Percentiles rank a stretch among this genome's conserved stretches.
Conservation (phyloP, 2,329 filamentous ascomycete species). For the Penicillium paneum region DNA sequence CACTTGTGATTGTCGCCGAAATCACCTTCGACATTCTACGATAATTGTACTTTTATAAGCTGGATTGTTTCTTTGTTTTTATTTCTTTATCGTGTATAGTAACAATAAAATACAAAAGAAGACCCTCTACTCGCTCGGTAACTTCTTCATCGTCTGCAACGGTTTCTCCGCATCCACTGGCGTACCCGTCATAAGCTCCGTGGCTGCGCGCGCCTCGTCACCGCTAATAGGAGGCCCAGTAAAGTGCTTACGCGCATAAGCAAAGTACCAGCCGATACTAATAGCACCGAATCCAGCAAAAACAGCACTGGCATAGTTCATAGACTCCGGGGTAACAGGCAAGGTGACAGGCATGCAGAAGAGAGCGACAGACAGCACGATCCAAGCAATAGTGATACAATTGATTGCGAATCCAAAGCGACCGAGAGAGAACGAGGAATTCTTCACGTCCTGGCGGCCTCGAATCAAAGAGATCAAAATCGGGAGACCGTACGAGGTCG, state of each 20-base stretch:
- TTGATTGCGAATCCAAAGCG: conserved; percentile 68
- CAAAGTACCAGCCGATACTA: conserved; percentile 62
- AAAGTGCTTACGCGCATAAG: conserved; percentile 61
- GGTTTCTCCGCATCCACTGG: conserved; percentile 35
- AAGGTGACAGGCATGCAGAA: conserved; percentile 72
- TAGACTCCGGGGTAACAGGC: conserved; percentile 54
- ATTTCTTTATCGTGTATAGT: neutral
- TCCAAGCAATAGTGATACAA: conserved; percentile 66
- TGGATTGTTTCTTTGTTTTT: neutral
- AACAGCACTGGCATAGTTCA: conserved; percentile 67
- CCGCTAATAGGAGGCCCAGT: conserved; percentile 52
- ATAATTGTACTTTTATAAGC: neutral
- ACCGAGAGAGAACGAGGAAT: conserved; percentile 67
- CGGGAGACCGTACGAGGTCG: conserved; percentile 70
- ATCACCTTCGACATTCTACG: neutral
- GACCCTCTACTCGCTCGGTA: conserved; percentile 5
- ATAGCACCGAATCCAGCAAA: conserved; percentile 62
- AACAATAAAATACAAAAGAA: conserved; percentile 7
- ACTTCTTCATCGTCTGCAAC: conserved; percentile 20
- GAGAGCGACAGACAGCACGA: conserved; percentile 64
- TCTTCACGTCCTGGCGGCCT: conserved; percentile 61
- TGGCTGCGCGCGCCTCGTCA: conserved; percentile 27
- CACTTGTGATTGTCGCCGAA: conserved; percentile 29
- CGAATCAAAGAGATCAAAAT: conserved; percentile 69
- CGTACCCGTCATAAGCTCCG: conserved; percentile 34